Evolutionary conservation across 257 asterid species (phyloP).

Genomic region (Lavandula angustifolia): DNA sequence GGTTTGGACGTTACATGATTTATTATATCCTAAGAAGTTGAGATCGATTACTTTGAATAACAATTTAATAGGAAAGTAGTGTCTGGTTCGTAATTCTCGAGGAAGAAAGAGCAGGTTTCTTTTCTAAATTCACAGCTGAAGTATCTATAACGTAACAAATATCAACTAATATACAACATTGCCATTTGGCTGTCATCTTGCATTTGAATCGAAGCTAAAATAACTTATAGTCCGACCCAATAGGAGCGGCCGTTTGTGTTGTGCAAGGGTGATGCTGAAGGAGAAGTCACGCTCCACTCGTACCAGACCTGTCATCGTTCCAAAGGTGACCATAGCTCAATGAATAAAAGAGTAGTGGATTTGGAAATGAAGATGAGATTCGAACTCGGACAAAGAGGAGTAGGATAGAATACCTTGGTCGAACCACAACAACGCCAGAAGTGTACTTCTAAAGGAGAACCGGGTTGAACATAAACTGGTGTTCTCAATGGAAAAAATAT

Average conservation of each 20-base stretch:
- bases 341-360: not conserved
- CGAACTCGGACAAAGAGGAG: not conserved
- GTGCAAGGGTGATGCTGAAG: constrained; percentile 73
- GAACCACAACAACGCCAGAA: constrained; percentile 93
- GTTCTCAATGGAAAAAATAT: constrained; percentile 91
- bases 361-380: too few species aligned
- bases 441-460: constrained; percentile 74
- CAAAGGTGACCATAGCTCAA: not conserved
- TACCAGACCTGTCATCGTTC: constrained; percentile 77
- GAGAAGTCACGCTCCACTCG: constrained; percentile 87
- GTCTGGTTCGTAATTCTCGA: too few species aligned
- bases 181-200: too few species aligned
- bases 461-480: constrained; percentile 62
- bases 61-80: too few species aligned
- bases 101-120: too few species aligned
- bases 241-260: constrained; percentile 90
- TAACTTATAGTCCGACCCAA: constrained; percentile 85
- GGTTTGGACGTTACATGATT: too few species aligned
- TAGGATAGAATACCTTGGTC: constrained; percentile 61
- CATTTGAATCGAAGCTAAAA: too few species aligned
- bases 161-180: too few species aligned
- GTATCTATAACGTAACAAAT: too few species aligned
- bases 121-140: too few species aligned
- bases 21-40: too few species aligned
- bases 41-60: too few species aligned